These are phyloP conservation scores for Fragaria vesca DNA, from an alignment of 306 rosid genomes.

Conservation along the genomic window DNA sequence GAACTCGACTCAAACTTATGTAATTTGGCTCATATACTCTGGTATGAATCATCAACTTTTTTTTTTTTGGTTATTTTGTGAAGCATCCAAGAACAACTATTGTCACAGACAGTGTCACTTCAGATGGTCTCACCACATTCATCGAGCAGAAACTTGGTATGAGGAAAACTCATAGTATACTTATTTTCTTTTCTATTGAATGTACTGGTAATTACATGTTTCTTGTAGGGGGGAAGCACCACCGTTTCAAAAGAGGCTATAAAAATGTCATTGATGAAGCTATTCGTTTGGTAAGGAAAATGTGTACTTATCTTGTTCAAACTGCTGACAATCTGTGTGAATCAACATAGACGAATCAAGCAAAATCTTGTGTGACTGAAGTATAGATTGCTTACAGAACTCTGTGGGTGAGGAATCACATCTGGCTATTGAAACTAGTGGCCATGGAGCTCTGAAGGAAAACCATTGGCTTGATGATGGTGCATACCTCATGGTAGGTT, in stretches of 20 bases:
- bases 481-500: conserved; percentile 88
- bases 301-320: conserved; percentile 15
- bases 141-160: conserved; percentile 92
- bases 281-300: conserved; percentile 73
- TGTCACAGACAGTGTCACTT: conserved; percentile 97
- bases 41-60: not conserved
- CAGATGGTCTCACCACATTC: conserved; percentile 90
- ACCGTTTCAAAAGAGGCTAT: conserved; percentile 95
- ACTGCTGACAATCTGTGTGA: conserved; percentile 3
- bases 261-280: conserved; percentile 98
- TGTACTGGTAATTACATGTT: conserved; percentile 17
- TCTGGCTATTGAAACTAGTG: conserved; percentile 97
- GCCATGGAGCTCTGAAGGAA: conserved; percentile 99
- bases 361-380: conserved; percentile 20
- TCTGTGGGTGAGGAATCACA: conserved; percentile 84
- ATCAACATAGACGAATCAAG: conserved; percentile 5
- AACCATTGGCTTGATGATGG: conserved; percentile 99
- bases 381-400: conserved; percentile 54
- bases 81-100: conserved; percentile 96
- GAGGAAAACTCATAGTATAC: conserved; percentile 25
- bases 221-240: conserved; percentile 85
- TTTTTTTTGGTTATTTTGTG: conserved; percentile 20
- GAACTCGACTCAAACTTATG: conserved; percentile 9
- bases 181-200: not conserved
- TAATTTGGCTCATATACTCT: conserved; percentile 1